A percentile compares a stretch with the other conserved stretches of the same genome.
phyloP scores from a whole-genome alignment of 805 yeast genomes.

The Pichia exigua region DNA sequence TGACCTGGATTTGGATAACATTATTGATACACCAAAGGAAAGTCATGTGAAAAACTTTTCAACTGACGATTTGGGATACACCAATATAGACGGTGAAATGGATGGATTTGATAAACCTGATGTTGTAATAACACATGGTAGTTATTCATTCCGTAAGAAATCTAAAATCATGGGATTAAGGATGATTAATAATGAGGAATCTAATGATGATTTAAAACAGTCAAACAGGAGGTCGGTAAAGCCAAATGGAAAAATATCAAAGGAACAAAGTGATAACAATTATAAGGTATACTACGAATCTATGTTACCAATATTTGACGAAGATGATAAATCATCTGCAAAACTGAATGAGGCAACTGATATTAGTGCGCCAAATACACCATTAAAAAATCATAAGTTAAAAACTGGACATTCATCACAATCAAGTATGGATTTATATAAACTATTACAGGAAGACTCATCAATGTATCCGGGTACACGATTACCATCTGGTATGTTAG shows the following conservation, averaged over 20 bases:
- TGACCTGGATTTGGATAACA: conserved; percentile 30
- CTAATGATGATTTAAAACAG: background rate
- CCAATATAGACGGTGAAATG: background rate
- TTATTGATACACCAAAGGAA: conserved; percentile 12
- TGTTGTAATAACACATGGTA: conserved; percentile 3
- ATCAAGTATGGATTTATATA: conserved; percentile 6
- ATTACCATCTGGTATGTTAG: conserved; percentile 15
- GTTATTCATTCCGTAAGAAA: conserved; percentile 15
- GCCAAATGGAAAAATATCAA: background rate
- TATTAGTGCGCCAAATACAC: conserved; percentile 1
- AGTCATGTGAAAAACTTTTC: background rate
- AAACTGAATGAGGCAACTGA: background rate
- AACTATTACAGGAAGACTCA: conserved; percentile 25
- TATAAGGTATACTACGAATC: conserved; percentile 23
- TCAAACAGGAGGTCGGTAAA: background rate
- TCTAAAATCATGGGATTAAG: conserved; percentile 23
- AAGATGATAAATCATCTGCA: background rate
- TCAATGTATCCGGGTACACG: conserved; percentile 25
- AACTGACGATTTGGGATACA: background rate
- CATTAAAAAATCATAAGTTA: background rate
- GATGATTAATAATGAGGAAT: conserved; percentile 8
- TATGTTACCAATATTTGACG: conserved; percentile 26
- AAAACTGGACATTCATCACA: background rate
- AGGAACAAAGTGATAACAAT: conserved; percentile 11
- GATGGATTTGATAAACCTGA: background rate